These are phyloP conservation scores for Lasiosphaeria hispida DNA, from an alignment of 495 filamentous ascomycete species.

Conservation along the genomic window DNA sequence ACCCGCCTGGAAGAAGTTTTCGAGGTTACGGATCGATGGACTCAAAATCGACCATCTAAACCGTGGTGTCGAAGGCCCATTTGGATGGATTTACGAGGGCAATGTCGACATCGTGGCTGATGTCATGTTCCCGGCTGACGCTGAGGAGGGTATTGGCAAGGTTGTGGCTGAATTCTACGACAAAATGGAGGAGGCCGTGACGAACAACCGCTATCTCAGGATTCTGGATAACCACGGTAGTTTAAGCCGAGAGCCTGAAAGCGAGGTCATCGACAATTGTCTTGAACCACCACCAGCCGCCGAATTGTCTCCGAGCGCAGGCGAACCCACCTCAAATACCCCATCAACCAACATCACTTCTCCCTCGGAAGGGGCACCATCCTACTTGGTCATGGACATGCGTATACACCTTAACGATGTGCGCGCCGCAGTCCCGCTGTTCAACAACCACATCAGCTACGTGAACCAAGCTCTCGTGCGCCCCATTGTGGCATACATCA, in stretches of 20 bases:
- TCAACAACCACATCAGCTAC: conserved; percentile 86
- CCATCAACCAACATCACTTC: conserved; percentile 3
- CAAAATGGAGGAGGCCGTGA: conserved; percentile 86
- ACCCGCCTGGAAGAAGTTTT: conserved; percentile 87
- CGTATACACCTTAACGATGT: conserved; percentile 90
- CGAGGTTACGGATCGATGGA: conserved; percentile 83
- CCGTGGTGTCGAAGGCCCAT: conserved; percentile 87
- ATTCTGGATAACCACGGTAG: conserved; percentile 40
- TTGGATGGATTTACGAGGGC: conserved; percentile 96
- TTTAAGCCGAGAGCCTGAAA: conserved; percentile 25
- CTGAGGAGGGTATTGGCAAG: conserved; percentile 82
- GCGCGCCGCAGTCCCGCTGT: conserved; percentile 84
- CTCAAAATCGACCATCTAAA: conserved; percentile 96
- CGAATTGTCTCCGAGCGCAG: no score
- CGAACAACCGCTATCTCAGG: conserved; percentile 59
- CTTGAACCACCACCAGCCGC: no score
- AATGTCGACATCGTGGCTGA: conserved; percentile 96
- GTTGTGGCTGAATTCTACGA: conserved; percentile 94
- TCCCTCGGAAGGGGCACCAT: conserved; percentile 51
- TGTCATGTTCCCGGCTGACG: conserved; percentile 84
- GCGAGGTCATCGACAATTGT: conserved; percentile 26
- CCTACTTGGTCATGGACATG: conserved; percentile 85
- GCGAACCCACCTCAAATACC: background rate
- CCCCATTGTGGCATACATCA: conserved; percentile 99
- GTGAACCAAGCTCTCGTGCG: conserved; percentile 93